Evolutionary conservation across 1,284 basidiomycete genomes (phyloP).

Genomic region (Fereydounia khargensis): DNA sequence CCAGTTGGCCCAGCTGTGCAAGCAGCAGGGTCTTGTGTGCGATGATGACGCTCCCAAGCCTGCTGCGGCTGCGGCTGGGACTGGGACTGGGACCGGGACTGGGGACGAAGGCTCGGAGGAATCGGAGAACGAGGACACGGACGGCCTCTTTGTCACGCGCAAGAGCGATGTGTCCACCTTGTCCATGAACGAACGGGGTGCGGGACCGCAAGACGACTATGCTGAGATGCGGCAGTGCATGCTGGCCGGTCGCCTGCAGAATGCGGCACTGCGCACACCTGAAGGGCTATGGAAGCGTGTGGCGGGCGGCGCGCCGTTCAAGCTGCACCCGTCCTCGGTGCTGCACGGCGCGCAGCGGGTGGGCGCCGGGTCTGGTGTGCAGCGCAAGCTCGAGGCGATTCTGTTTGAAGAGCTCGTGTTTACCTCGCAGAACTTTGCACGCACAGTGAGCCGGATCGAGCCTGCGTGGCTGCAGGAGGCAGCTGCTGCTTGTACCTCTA

Average conservation of each 20-base stretch:
- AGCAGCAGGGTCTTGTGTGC: constrained; percentile 40
- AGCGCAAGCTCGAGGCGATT: constrained; percentile 24
- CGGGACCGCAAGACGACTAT: too few relatives aligned
- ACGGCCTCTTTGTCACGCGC: constrained; percentile 17
- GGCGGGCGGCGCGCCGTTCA: constrained; percentile 27
- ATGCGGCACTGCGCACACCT: constrained; percentile 38
- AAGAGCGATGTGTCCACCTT: constrained; percentile 1
- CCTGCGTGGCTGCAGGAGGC: constrained; percentile 46
- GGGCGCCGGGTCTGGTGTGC: neutral
- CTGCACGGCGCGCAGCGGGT: constrained; percentile 27
- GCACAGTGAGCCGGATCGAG: constrained; percentile 48
- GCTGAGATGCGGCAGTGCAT: constrained; percentile 30
- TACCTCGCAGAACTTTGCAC: constrained; percentile 50
- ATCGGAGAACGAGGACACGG: constrained; percentile 1
- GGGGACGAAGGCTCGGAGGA: constrained; percentile 2
- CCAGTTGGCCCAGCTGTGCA: constrained; percentile 44
- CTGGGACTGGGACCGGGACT: neutral
- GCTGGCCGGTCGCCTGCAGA: constrained; percentile 30
- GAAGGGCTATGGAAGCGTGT: constrained; percentile 38
- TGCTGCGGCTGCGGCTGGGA: too few relatives aligned
- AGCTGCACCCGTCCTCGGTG: constrained; percentile 47
- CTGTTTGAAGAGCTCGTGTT: constrained; percentile 55
- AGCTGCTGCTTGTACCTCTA: neutral
- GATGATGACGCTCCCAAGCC: constrained; percentile 22
- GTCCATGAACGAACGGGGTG: too few relatives aligned